Evolutionary conservation across 352 stramenopile species (phyloP), one percentile per base, ranked within the genome.

Genomic region (Phytophthora brassicae): DNA sequence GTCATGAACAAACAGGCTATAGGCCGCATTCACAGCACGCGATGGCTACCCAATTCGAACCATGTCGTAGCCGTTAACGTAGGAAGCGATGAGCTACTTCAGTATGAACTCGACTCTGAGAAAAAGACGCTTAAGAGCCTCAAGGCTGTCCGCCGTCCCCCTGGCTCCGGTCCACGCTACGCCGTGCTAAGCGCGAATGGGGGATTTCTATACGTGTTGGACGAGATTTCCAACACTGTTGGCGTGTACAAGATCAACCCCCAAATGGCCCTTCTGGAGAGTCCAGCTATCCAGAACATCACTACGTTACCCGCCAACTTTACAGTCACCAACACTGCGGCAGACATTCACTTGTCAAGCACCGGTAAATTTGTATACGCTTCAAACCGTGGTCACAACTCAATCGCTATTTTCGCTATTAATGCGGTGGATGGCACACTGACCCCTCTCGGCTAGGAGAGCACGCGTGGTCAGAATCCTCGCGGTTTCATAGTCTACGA

Each of bases 321-420:
- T 23, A 70, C 35, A 5, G 68, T 60, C 28, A 53, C 43, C 8
- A 70, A 49, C 9, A 61, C 58, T 22, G 56, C 45, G 44, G 71
- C 78, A 1, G 78, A 81, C 26, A 71, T 88, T 53, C 66, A 86
- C 29, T 60, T 81, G 12, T 82, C 75, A 7, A 58, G 44, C 7
- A 66, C 68, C 47, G 75, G 73, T 26, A 70, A 73, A 16, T 88
- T 82, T 31, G 26, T 88, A 12, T 88, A 84, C 64, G 54, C 66
- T n/a, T 86, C 79, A n/a, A 88, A 85, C 62, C 79, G 76, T 45
- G 72, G 66, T 20, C 74, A 88, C 68, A 64, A 88, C 55, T 81
- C 70, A 28, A 82, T 88, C 35, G 71, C 75, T 14, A 77, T 80
- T 14, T 88, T 82, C 60, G 45, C 48, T 17, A 47, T 88, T 41